Evolutionary conservation across 768 basidiomycete species (phyloP).

Genomic region (Suillus subluteus): DNA sequence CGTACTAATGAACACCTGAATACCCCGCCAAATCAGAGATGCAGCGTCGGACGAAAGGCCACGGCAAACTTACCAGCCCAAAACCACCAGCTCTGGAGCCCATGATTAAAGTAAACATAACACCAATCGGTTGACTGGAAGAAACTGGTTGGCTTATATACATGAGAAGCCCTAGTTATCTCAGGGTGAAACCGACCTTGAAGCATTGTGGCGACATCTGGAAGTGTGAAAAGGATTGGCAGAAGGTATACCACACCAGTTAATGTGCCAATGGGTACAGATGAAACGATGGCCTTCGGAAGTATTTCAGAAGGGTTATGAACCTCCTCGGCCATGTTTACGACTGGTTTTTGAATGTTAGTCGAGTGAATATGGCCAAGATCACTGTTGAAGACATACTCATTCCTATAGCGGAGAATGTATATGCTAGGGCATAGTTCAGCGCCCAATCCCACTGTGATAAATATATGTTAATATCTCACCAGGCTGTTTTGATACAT

Average conservation of each 20-base stretch:
- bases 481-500: conserved; percentile 31
- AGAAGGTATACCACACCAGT: conserved; percentile 59
- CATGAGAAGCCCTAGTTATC: conserved; percentile 9
- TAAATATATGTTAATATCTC: conserved; percentile 7
- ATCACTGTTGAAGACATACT: conserved; percentile 37
- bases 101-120: conserved; percentile 66
- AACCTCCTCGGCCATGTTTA: conserved; percentile 73
- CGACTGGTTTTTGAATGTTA: conserved; percentile 39
- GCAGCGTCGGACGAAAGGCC: conserved; percentile 6
- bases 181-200: conserved; percentile 40
- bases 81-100: conserved; percentile 65
- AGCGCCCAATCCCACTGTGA: conserved; percentile 16
- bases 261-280: conserved; percentile 55
- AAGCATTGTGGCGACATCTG: conserved; percentile 56
- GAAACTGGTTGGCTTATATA: conserved; percentile 40
- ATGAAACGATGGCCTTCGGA: conserved; percentile 57
- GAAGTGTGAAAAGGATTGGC: conserved; percentile 67
- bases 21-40: conserved; percentile 8
- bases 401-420: conserved; percentile 65
- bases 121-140: conserved; percentile 64
- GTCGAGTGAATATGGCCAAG: neutral
- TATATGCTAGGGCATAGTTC: conserved; percentile 45
- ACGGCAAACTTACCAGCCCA: conserved; percentile 48
- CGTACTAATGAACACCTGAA: conserved; percentile 48
- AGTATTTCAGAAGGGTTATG: conserved; percentile 57